Evolutionary conservation across 2,329 filamentous ascomycete species (phyloP).

Genomic region (Purpureocillium takamizusanense): DNA sequence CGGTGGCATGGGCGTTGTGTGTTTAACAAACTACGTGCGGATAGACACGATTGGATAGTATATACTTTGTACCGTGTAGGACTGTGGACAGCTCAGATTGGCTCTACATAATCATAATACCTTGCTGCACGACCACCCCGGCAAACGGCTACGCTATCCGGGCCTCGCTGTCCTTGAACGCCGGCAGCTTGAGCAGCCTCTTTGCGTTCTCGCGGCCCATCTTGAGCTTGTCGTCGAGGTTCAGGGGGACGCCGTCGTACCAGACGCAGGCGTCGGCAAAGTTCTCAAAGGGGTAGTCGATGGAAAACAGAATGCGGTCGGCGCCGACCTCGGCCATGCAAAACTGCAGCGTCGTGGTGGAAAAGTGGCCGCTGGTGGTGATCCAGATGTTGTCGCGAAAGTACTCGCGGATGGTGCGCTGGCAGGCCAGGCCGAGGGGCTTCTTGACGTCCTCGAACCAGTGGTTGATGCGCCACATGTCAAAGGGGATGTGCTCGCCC

Average conservation of each 20-base stretch:
- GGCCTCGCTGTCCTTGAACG: slow-evolving; percentile 20
- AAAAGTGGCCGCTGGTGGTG: slow-evolving; percentile 48
- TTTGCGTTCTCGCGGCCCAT: slow-evolving; percentile 35
- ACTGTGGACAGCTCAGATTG: no score
- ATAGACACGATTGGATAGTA: no score
- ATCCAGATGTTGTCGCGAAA: slow-evolving; percentile 47
- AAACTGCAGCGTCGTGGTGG: slow-evolving; percentile 40
- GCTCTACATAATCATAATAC: no score
- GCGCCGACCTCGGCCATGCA: slow-evolving; percentile 37
- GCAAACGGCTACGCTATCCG: not conserved
- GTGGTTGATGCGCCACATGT: slow-evolving; percentile 41
- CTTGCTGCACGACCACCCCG: no score
- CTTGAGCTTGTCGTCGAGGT: slow-evolving; percentile 24
- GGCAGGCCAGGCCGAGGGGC: slow-evolving; percentile 35
- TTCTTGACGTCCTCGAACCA: slow-evolving; percentile 50
- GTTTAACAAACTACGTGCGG: no score
- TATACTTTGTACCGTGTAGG: no score
- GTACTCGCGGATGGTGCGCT: slow-evolving; percentile 42
- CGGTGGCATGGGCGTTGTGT: no score
- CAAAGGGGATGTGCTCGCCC: slow-evolving; percentile 39
- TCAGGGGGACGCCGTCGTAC: slow-evolving; percentile 28
- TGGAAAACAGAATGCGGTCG: slow-evolving; percentile 41
- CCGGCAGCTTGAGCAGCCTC: slow-evolving; percentile 27
- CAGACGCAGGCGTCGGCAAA: slow-evolving; percentile 31
- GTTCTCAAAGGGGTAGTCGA: slow-evolving; percentile 44